These are phyloP conservation scores for Ustilago nuda DNA, from an alignment of 1,284 basidiomycete genomes.

Conservation along the genomic window DNA sequence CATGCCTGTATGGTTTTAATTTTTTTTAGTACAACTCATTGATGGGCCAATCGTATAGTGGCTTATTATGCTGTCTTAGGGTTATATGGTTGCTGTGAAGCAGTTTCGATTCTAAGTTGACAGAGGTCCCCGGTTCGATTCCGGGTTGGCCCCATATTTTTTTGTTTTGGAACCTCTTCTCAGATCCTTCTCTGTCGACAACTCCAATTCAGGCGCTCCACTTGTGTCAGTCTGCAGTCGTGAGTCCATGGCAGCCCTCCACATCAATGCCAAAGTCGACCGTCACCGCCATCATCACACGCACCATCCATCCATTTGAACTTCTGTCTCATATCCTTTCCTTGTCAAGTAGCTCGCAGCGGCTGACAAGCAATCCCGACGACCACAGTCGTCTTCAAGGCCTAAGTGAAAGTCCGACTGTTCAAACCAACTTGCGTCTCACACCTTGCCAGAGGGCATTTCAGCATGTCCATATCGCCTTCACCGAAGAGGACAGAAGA, in stretches of 20 bases:
- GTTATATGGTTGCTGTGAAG: conserved; percentile 2
- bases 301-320: background rate
- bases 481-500: background rate
- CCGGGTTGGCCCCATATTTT: conserved; percentile 33
- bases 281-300: background rate
- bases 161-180: conserved; percentile 2
- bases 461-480: conserved; percentile 13
- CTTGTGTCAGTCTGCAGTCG: conserved; percentile 10
- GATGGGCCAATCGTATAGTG: conserved; percentile 51
- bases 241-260: background rate
- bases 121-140: conserved; percentile 47
- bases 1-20: too few species aligned
- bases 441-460: background rate
- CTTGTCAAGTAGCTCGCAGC: background rate
- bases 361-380: background rate
- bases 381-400: background rate
- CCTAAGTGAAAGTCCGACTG: background rate
- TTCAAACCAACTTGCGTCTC: background rate
- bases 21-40: background rate
- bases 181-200: background rate
- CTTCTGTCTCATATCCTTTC: background rate
- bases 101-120: conserved; percentile 29
- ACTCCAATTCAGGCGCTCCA: background rate
- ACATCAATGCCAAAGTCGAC: background rate
- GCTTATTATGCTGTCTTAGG: conserved; percentile 62